phyloP scores from a whole-genome alignment of 1,284 basidiomycete species.

The Anthracocystis setariae region DNA sequence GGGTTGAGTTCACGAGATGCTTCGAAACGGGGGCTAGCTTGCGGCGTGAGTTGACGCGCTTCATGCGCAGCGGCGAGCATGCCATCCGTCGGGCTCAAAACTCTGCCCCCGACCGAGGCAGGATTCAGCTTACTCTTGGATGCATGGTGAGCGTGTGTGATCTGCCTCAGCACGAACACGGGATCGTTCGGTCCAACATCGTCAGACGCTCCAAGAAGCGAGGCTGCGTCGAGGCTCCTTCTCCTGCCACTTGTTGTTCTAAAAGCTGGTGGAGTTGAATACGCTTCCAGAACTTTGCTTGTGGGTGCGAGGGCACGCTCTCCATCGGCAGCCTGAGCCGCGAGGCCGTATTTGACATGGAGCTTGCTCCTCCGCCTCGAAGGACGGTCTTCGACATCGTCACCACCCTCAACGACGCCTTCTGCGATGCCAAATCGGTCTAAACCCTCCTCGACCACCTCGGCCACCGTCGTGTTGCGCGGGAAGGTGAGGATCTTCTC shows the following conservation, averaged over 20 bases:
- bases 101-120: slow-evolving; percentile 20
- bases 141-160: slow-evolving; percentile 27
- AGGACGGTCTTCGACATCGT: slow-evolving; percentile 92
- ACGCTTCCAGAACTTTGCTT: slow-evolving; percentile 76
- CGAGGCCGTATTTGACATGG: slow-evolving; percentile 82
- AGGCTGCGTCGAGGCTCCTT: slow-evolving; percentile 84
- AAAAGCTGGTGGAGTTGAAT: slow-evolving; percentile 72
- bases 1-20: slow-evolving; percentile 9
- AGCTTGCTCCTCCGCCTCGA: slow-evolving; percentile 80
- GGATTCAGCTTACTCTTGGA: slow-evolving; percentile 16
- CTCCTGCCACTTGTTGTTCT: slow-evolving; percentile 76
- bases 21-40: slow-evolving; percentile 21
- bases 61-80: slow-evolving; percentile 69
- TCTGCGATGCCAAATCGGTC: slow-evolving; percentile 93
- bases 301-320: slow-evolving; percentile 50
- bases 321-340: slow-evolving; percentile 56
- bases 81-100: slow-evolving; percentile 49
- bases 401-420: slow-evolving; percentile 95
- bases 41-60: slow-evolving; percentile 46
- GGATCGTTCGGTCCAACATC: slow-evolving; percentile 86
- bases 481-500: slow-evolving; percentile 73
- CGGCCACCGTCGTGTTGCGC: slow-evolving; percentile 92
- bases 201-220: slow-evolving; percentile 73
- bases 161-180: slow-evolving; percentile 77
- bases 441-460: slow-evolving; percentile 89